A percentile compares a stretch with the other conserved stretches of the same genome.
Conservation (phyloP, 108 stramenopile species). For the Stephanodiscus minutulus region DNA sequence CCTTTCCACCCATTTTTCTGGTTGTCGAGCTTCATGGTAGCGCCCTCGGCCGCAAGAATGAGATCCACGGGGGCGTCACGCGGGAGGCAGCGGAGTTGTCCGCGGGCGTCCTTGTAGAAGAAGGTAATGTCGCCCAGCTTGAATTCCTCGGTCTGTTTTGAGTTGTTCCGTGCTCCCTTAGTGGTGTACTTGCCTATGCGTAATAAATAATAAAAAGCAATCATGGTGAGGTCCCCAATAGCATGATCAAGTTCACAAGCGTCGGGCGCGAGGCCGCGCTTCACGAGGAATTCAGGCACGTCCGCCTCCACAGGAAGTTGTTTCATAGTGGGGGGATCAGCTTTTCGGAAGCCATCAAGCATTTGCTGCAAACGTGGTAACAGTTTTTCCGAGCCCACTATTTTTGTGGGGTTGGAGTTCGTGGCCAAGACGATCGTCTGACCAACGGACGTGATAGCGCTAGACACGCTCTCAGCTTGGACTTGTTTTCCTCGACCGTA, state of each 20-base stretch:
- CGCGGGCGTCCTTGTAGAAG: neutral
- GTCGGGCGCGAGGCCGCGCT: neutral
- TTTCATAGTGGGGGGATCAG: neutral
- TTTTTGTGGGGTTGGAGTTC: too few relatives aligned
- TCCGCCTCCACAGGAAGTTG: neutral
- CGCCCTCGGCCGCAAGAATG: neutral
- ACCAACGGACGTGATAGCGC: neutral
- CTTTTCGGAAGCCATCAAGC: neutral
- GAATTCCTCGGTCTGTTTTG: neutral
- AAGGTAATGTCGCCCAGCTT: neutral
- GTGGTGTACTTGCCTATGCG: neutral
- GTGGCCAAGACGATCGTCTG: too few relatives aligned
- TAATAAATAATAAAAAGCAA: conserved; percentile 1
- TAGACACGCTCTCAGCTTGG: too few relatives aligned
- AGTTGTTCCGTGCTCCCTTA: neutral
- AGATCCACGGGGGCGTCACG: neutral
- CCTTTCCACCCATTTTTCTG: too few relatives aligned
- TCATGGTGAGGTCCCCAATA: neutral
- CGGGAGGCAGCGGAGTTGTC: neutral
- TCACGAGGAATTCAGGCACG: neutral
- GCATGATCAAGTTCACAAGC: neutral
- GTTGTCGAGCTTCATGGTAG: neutral
- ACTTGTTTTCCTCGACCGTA: too few relatives aligned
- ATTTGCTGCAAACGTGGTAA: conserved; percentile 1
- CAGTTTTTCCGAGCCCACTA: too few relatives aligned